Base-by-base conservation (phyloP, 2,329 filamentous ascomycete species). In the Colletotrichum eleusines region DNA sequence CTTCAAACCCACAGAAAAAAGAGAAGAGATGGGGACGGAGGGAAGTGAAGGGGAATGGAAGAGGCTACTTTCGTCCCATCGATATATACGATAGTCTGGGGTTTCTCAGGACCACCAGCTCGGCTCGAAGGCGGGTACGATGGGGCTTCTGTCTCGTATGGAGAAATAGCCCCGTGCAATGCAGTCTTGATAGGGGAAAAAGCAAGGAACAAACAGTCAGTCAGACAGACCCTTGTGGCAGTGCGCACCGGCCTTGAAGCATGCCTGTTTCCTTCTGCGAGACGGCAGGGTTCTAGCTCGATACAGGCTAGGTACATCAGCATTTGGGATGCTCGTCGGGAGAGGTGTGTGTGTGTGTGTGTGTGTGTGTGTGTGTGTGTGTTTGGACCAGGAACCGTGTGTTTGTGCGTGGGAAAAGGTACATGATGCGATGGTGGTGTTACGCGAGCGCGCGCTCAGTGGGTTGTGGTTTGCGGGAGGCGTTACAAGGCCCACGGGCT, bases 241-340 rank as follows among this genome's bases (percentile, higher is more conserved):
- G 31, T 53, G 58, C 51, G 31, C 31, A 16, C 53, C 64, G 46
- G 46, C 51, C 48, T 62, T 60, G 64, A 69, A 54, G 69, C 69
- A 71, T 69, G 69, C 44, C 28, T 59, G 31, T 7, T 33, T 64
- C 59, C 31, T 33, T 64, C 59, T 20, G 58, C 64, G 58, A 58
- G 58, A 69, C 42, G 51, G 57, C 55, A 48, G 63, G 64, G 64
- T 63, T 71, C 64, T 64, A 68, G 68, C 68, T 58, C 58, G 58
- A 58, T 51, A 40, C 53, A n/a, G 63, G 50, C 68, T 70, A 42
- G 50, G 53, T 68, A 48, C 50, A 59, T 63, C 68, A 63, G 69
- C 38, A 64, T 71, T 71, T 71, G 69, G 69, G 69, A 63, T 68
- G 53, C 58, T 68, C 68, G 64, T 64, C 44, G 68, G 64, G 61